These are phyloP conservation scores for Saturnispora gosingensis DNA, from an alignment of 805 yeast species.

Conservation along the genomic window DNA sequence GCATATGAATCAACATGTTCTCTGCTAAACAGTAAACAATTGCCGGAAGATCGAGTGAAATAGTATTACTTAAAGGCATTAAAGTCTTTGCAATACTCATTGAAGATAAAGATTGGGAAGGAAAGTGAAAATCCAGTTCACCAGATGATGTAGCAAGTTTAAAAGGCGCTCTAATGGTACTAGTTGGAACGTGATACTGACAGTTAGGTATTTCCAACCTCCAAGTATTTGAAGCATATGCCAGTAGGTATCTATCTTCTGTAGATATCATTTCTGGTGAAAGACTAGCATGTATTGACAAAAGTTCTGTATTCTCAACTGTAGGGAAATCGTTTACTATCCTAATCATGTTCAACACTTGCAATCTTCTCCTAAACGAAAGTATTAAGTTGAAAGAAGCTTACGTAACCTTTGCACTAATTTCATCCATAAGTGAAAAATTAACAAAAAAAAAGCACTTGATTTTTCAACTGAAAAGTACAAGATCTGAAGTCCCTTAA, in stretches of 20 bases:
- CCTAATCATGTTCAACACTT: constrained; percentile 6
- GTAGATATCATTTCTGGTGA: constrained; percentile 19
- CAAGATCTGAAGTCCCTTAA: background rate
- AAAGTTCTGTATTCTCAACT: constrained; percentile 23
- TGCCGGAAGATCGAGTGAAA: constrained; percentile 11
- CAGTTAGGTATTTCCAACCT: constrained; percentile 9
- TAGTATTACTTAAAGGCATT: constrained; percentile 2
- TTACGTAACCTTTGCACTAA: background rate
- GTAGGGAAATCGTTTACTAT: constrained; percentile 20
- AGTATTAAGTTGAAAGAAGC: background rate
- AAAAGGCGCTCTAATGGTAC: constrained; percentile 6
- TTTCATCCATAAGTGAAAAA: background rate
- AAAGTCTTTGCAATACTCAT: background rate
- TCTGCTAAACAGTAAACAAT: constrained; percentile 22
- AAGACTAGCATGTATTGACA: constrained; percentile 17
- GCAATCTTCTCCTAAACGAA: background rate
- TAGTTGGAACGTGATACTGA: constrained; percentile 5
- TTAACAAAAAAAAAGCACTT: background rate
- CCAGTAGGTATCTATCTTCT: constrained; percentile 12
- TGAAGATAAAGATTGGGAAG: constrained; percentile 3
- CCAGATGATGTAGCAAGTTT: background rate
- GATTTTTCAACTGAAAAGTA: background rate
- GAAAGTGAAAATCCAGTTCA: background rate
- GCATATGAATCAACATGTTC: constrained; percentile 15
- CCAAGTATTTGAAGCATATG: constrained; percentile 21